Evolutionary conservation across 2,329 filamentous ascomycete species (phyloP).

Genomic region (Aspergillus melleus): DNA sequence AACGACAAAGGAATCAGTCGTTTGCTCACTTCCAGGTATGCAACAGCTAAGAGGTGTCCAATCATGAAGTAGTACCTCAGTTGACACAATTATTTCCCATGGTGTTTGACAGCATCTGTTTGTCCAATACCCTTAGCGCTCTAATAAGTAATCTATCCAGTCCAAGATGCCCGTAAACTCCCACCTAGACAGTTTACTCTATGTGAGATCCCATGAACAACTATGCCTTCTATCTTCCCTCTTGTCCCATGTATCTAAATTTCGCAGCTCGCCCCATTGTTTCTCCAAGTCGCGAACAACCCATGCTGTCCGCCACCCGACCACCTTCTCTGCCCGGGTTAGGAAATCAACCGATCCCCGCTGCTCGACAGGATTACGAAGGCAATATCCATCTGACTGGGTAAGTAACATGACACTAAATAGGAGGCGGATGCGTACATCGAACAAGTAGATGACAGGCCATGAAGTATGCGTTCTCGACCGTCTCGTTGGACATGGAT

Average conservation of each 20-base stretch:
- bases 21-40: too few relatives aligned
- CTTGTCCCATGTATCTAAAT: constrained; percentile 8
- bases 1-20: too few relatives aligned
- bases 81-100: too few relatives aligned
- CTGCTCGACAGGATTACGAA: constrained; percentile 29
- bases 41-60: too few relatives aligned
- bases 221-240: neutral
- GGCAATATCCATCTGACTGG: constrained; percentile 32
- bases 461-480: constrained; percentile 37
- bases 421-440: constrained; percentile 21
- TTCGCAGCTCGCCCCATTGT: constrained; percentile 31
- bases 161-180: too few relatives aligned
- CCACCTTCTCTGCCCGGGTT: constrained; percentile 23
- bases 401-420: constrained; percentile 1
- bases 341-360: constrained; percentile 31
- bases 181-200: too few relatives aligned
- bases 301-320: constrained; percentile 36
- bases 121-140: too few relatives aligned
- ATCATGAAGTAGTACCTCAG: too few relatives aligned
- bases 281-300: constrained; percentile 29
- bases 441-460: constrained; percentile 34
- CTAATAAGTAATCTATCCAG: too few relatives aligned
- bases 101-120: too few relatives aligned
- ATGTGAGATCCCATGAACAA: too few relatives aligned
- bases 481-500: constrained; percentile 35